Conservation (phyloP, 768 basidiomycete genomes). For the Leccinum obscurum region DNA sequence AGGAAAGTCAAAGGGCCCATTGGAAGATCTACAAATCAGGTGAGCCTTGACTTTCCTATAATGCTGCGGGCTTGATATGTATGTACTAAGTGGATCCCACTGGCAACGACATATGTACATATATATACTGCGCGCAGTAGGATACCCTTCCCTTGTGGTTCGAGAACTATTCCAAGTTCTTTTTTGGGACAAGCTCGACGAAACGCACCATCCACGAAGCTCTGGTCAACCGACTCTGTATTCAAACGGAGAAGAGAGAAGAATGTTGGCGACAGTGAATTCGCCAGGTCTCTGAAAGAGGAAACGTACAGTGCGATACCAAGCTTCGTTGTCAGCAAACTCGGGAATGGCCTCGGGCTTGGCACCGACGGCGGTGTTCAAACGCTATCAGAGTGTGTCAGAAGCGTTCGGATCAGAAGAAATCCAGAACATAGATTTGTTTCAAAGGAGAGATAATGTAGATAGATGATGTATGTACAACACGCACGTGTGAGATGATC, state of each 20-base stretch:
- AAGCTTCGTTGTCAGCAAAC: conserved; percentile 36
- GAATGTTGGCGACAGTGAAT: background rate
- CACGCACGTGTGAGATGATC: conserved; percentile 42
- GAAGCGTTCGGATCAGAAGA: background rate
- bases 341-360: conserved; percentile 34
- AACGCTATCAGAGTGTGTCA: conserved; percentile 17
- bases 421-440: background rate
- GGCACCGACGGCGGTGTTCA: conserved; percentile 31
- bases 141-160: background rate
- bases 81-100: too few relatives aligned
- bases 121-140: too few relatives aligned
- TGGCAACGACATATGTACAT: too few relatives aligned
- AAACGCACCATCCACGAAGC: conserved; percentile 30
- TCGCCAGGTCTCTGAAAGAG: background rate
- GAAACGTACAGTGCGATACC: conserved; percentile 34
- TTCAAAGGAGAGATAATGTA: background rate
- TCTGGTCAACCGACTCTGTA: conserved; percentile 21
- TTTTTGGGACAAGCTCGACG: conserved; percentile 20
- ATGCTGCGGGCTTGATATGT: too few relatives aligned
- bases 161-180: conserved; percentile 1
- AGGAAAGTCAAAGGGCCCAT: conserved; percentile 44
- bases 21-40: conserved; percentile 43
- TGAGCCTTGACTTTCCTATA: conserved; percentile 9
- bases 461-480: conserved; percentile 19
- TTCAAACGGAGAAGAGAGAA: background rate